Evolutionary conservation across 495 filamentous ascomycete genomes (phyloP).

Genomic region (Pyronema domesticum): DNA sequence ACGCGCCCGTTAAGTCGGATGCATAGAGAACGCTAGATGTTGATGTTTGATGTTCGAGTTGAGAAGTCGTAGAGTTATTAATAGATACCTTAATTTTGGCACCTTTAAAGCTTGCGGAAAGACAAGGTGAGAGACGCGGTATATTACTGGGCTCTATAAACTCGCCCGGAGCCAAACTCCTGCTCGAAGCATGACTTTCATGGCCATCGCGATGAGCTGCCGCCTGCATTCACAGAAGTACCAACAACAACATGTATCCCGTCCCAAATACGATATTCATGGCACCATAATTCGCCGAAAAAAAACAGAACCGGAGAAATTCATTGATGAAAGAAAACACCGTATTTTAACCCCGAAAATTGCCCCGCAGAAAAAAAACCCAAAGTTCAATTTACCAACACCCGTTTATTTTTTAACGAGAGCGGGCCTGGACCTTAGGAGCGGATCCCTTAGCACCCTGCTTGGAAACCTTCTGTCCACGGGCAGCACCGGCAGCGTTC

Average conservation of each 20-base stretch:
- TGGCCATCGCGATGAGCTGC: too few relatives aligned
- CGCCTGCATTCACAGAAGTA: neutral
- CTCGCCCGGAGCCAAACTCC: too few relatives aligned
- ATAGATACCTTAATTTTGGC: neutral
- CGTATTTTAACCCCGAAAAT: constrained; percentile 14
- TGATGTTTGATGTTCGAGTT: neutral
- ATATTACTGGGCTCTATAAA: too few relatives aligned
- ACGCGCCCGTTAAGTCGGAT: neutral
- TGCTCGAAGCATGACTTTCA: too few relatives aligned
- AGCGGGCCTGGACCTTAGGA: constrained; percentile 68
- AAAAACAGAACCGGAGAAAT: constrained; percentile 12
- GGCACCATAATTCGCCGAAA: neutral
- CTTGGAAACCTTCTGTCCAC: constrained; percentile 85
- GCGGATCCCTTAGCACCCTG: constrained; percentile 86
- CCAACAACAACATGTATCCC: neutral
- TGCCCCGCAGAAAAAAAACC: neutral
- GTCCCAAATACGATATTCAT: neutral
- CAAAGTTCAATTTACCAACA: constrained; percentile 1
- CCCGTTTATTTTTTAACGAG: constrained; percentile 46
- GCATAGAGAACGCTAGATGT: neutral
- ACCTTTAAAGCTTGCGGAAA: too few relatives aligned
- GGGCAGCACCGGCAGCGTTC: constrained; percentile 51
- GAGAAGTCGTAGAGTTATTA: neutral
- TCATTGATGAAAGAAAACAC: constrained; percentile 19
- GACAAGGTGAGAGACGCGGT: too few relatives aligned